Percentiles rank a stretch among this genome's conserved stretches.
These are phyloP conservation scores for Lyophyllum semitale DNA, from an alignment of 768 basidiomycete species.

Conservation along the genomic window DNA sequence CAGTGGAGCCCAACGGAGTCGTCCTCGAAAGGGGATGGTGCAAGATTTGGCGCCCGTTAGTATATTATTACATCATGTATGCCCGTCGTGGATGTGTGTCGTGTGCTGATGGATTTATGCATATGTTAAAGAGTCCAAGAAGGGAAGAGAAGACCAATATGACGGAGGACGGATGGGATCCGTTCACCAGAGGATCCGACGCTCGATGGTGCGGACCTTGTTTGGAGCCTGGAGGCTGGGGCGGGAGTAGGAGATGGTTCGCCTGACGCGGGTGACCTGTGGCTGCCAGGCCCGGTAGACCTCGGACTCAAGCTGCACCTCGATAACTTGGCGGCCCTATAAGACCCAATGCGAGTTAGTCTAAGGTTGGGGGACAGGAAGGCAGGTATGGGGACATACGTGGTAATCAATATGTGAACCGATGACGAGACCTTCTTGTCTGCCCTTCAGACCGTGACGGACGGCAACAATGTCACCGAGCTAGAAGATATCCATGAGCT, in stretches of 20 bases:
- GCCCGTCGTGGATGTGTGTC: too few relatives aligned
- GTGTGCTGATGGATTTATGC: background rate
- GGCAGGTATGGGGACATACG: slow-evolving; percentile 41
- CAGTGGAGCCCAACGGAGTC: background rate
- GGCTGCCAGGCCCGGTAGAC: slow-evolving; percentile 79
- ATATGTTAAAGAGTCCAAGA: background rate
- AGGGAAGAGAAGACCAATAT: slow-evolving; percentile 15
- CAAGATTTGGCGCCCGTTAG: background rate
- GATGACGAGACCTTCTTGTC: slow-evolving; percentile 79
- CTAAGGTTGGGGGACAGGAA: background rate
- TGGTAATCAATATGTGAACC: slow-evolving; percentile 71
- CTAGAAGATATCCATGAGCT: slow-evolving; percentile 30
- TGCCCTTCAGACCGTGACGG: slow-evolving; percentile 60
- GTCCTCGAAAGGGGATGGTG: background rate
- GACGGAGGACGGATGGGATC: background rate
- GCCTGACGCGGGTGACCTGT: slow-evolving; percentile 75
- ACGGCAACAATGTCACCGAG: slow-evolving; percentile 84
- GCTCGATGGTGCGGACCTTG: slow-evolving; percentile 63
- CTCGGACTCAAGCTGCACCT: slow-evolving; percentile 78
- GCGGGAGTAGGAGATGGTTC: slow-evolving; percentile 65
- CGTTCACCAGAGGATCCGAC: slow-evolving; percentile 70
- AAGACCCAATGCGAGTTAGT: slow-evolving; percentile 3
- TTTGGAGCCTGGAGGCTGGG: slow-evolving; percentile 32
- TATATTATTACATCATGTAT: too few relatives aligned
- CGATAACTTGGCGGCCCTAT: slow-evolving; percentile 81